Conservation (phyloP, 352 stramenopile species). For the Thalassiosira gravida region DNA sequence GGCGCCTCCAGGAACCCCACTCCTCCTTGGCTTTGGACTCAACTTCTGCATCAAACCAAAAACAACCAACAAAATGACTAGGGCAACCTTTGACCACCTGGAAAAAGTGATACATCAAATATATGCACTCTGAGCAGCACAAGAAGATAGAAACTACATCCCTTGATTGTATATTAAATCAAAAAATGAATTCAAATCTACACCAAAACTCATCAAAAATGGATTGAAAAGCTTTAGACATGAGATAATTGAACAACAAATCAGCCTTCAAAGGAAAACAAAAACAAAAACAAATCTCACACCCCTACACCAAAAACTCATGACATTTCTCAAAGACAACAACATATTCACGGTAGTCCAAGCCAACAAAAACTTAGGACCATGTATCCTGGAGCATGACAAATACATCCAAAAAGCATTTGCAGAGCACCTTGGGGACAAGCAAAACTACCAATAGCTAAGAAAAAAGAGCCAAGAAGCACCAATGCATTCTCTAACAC, state of each 20-base stretch:
- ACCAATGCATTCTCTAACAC: background rate
- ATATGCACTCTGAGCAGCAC: background rate
- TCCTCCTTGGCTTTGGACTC: conserved; percentile 1
- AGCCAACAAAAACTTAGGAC: conserved; percentile 41
- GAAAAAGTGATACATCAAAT: background rate
- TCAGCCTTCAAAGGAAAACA: background rate
- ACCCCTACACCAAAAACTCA: background rate
- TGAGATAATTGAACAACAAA: background rate
- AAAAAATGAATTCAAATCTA: conserved; percentile 5
- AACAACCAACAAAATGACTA: background rate
- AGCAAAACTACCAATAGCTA: background rate
- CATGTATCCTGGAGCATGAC: conserved; percentile 10
- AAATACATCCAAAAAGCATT: conserved; percentile 17
- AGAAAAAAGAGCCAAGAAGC: background rate
- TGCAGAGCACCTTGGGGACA: conserved; percentile 14
- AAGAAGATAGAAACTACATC: conserved; percentile 22
- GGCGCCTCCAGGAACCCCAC: background rate
- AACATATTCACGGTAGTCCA: conserved; percentile 28
- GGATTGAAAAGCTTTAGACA: background rate
- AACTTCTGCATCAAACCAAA: conserved; percentile 12
- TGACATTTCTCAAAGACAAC: conserved; percentile 6
- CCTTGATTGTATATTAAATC: conserved; percentile 18
- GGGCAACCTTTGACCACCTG: background rate
- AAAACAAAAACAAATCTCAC: conserved; percentile 19
- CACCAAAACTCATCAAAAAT: background rate